Percentiles rank a stretch among this genome's conserved stretches.
Conservation (phyloP, 1,284 basidiomycete genomes). For the Marasmius tenuissimus region DNA sequence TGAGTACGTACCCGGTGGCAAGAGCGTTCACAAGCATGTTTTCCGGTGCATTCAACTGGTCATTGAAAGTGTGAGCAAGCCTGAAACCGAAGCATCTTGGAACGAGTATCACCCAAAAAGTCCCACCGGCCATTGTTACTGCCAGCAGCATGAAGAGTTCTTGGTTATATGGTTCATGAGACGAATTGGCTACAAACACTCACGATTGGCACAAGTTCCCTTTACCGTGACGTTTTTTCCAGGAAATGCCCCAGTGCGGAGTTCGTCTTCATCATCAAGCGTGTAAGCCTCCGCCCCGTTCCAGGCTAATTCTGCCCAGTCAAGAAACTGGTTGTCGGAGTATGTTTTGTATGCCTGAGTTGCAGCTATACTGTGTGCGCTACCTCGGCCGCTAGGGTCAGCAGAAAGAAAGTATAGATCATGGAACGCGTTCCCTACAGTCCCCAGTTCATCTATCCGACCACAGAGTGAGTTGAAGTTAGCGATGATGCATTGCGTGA, state of each 20-base stretch:
- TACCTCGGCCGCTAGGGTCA: background rate
- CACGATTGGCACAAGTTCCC: background rate
- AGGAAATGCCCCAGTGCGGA: background rate
- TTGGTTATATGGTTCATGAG: background rate
- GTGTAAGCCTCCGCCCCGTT: background rate
- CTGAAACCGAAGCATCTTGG: background rate
- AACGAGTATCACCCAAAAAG: background rate
- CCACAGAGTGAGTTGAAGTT: background rate
- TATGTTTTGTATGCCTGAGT: background rate
- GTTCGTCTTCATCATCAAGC: background rate
- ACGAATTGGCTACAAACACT: background rate
- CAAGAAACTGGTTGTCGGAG: background rate
- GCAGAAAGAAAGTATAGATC: background rate
- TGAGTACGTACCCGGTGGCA: background rate
- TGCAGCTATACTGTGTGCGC: background rate
- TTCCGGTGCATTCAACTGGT: background rate
- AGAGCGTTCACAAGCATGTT: background rate
- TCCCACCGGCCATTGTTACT: constrained; percentile 8
- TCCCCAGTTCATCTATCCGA: background rate
- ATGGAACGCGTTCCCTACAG: background rate
- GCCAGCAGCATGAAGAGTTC: background rate
- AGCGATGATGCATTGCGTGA: background rate
- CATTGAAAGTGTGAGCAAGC: background rate
- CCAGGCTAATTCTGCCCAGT: background rate
- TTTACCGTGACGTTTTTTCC: background rate